phyloP scores from a whole-genome alignment of 2,329 filamentous ascomycete species.

The Lasiodiplodia sp. region DNA sequence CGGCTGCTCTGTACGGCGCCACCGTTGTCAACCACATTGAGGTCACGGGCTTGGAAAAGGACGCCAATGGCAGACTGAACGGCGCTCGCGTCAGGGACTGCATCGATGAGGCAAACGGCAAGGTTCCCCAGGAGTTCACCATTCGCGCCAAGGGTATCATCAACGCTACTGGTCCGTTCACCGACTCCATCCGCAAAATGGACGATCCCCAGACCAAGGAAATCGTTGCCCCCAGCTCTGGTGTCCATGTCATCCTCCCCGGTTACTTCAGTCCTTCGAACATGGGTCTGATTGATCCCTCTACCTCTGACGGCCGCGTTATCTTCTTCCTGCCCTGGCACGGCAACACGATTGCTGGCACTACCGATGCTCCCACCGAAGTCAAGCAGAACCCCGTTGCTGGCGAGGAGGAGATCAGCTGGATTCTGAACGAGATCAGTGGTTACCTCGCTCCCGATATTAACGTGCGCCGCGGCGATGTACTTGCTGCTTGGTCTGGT shows the following conservation, averaged over 20 bases:
- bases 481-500: conserved; percentile 89
- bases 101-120: conserved; percentile 70
- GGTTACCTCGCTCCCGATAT: conserved; percentile 85
- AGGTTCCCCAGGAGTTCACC: conserved; percentile 68
- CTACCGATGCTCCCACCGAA: conserved; percentile 78
- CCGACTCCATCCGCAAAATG: conserved; percentile 84
- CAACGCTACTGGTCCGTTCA: conserved; percentile 89
- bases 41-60: conserved; percentile 78
- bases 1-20: conserved; percentile 83
- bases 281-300: conserved; percentile 88
- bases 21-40: conserved; percentile 86
- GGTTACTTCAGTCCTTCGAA: conserved; percentile 85
- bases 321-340: conserved; percentile 96
- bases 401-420: conserved; percentile 83
- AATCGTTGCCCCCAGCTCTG: conserved; percentile 85
- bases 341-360: conserved; percentile 89
- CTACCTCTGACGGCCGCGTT: conserved; percentile 85
- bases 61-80: conserved; percentile 73
- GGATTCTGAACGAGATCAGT: conserved; percentile 85
- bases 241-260: conserved; percentile 85
- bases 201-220: conserved; percentile 76
- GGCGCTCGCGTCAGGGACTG: conserved; percentile 78
- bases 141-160: conserved; percentile 83
- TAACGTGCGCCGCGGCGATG: conserved; percentile 82
- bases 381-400: conserved; percentile 78